A percentile compares a stretch with the other conserved stretches of the same genome.
These are phyloP conservation scores for Asterella californica DNA, from an alignment of 225 moss, liverwort and hornwort genomes.

Conservation along the genomic window DNA sequence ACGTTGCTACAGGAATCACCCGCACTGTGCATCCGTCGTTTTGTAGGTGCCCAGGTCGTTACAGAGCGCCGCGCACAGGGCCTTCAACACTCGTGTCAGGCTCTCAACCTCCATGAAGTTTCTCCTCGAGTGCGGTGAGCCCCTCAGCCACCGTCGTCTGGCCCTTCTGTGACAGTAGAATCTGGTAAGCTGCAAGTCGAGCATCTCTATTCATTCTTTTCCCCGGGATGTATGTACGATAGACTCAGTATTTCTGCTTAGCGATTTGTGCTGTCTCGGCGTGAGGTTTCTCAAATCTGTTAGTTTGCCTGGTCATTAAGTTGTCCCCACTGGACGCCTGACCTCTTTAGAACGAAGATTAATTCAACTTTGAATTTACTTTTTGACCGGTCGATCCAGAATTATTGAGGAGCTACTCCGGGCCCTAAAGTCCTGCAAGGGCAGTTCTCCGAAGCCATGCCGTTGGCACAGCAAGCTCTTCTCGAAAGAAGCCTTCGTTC, in stretches of 20 bases:
- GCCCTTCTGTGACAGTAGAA: background rate
- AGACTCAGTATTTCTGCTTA: background rate
- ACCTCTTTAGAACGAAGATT: background rate
- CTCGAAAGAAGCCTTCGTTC: background rate
- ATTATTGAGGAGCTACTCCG: background rate
- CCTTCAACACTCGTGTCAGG: background rate
- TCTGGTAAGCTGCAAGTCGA: background rate
- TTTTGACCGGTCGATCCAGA: background rate
- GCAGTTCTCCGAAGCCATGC: background rate
- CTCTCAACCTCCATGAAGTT: conserved; percentile 1
- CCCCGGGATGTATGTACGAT: background rate
- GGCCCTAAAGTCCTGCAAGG: background rate
- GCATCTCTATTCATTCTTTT: background rate
- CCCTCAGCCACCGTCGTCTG: background rate
- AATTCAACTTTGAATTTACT: background rate
- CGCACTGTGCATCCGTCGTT: conserved; percentile 1
- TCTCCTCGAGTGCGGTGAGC: background rate
- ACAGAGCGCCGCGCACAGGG: background rate
- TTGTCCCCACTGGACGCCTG: background rate
- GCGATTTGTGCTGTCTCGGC: background rate
- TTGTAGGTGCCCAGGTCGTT: background rate
- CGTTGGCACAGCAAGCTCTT: background rate
- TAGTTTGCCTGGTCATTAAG: background rate
- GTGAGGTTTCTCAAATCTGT: background rate
- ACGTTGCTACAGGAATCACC: conserved; percentile 4